Conservation (phyloP, 2,329 filamentous ascomycete genomes). For the Ascochyta fabae region DNA sequence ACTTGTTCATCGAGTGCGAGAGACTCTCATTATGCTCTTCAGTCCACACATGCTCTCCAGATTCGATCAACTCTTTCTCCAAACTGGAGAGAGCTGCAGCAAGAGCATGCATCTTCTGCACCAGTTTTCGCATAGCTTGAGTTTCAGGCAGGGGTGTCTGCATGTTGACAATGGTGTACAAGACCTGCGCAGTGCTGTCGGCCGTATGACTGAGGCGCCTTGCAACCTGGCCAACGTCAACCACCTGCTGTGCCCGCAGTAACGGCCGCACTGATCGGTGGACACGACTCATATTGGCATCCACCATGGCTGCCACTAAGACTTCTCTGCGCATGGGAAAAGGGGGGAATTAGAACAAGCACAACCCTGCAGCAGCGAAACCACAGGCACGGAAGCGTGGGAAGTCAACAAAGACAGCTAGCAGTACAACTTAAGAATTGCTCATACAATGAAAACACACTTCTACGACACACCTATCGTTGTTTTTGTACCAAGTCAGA, state of each 20-base stretch:
- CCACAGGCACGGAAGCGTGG: background rate
- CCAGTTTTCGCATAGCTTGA: background rate
- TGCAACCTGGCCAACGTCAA: background rate
- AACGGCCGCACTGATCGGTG: background rate
- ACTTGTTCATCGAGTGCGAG: background rate
- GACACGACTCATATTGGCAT: background rate
- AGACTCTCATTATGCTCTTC: background rate
- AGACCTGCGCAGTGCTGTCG: background rate
- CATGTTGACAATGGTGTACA: background rate
- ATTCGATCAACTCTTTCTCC: background rate
- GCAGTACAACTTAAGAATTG: background rate
- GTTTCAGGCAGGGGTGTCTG: background rate
- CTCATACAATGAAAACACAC: background rate
- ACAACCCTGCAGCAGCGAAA: background rate
- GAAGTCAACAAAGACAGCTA: background rate
- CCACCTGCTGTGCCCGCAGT: background rate
- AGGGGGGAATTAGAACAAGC: background rate
- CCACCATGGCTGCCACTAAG: background rate
- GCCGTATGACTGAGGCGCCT: background rate
- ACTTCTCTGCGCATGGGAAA: constrained; percentile 6
- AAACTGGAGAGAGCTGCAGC: background rate
- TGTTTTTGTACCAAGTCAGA: background rate
- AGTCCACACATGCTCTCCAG: constrained; percentile 1
- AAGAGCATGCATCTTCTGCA: background rate
- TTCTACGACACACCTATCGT: background rate